These are phyloP conservation scores for Aspergillus novoparasiticus DNA, from an alignment of 2,329 filamentous ascomycete genomes.

Conservation along the genomic window DNA sequence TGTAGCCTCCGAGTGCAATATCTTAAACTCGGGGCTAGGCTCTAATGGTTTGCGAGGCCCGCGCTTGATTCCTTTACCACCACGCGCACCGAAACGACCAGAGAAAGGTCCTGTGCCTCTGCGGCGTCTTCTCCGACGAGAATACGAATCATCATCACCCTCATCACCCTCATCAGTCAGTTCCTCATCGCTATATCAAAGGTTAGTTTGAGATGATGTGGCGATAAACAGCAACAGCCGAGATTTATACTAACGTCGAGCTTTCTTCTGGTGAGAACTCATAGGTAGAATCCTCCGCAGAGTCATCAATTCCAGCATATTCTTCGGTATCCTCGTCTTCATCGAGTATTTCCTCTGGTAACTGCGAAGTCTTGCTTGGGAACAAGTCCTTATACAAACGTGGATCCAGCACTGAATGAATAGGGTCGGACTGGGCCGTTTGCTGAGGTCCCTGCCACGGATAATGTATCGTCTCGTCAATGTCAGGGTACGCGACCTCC, in stretches of 20 bases:
- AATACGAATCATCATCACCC: conserved; percentile 27
- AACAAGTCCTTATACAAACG: conserved; percentile 33
- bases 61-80: conserved; percentile 49
- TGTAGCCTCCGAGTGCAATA: conserved; percentile 50
- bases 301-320: conserved; percentile 15
- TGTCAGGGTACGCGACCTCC: conserved; percentile 35
- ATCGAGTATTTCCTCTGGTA: conserved; percentile 12
- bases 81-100: conserved; percentile 42
- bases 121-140: conserved; percentile 32
- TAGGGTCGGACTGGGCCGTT: conserved; percentile 15
- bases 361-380: conserved; percentile 16
- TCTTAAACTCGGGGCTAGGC: conserved; percentile 51
- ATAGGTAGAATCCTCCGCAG: conserved; percentile 30
- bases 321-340: conserved; percentile 17
- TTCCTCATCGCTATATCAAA: conserved; percentile 26
- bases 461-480: conserved; percentile 36
- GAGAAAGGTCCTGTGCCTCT: conserved; percentile 37
- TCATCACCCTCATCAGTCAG: conserved; percentile 28
- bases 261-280: conserved; percentile 27
- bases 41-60: conserved; percentile 51
- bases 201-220: conserved; percentile 11
- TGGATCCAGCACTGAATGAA: conserved; percentile 35
- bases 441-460: conserved; percentile 33
- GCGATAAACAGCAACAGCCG: background rate
- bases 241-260: conserved; percentile 26